Percentiles rank a stretch among this genome's conserved stretches.
phyloP scores from a whole-genome alignment of 1,284 basidiomycete genomes.

The Gomphus sp. region DNA sequence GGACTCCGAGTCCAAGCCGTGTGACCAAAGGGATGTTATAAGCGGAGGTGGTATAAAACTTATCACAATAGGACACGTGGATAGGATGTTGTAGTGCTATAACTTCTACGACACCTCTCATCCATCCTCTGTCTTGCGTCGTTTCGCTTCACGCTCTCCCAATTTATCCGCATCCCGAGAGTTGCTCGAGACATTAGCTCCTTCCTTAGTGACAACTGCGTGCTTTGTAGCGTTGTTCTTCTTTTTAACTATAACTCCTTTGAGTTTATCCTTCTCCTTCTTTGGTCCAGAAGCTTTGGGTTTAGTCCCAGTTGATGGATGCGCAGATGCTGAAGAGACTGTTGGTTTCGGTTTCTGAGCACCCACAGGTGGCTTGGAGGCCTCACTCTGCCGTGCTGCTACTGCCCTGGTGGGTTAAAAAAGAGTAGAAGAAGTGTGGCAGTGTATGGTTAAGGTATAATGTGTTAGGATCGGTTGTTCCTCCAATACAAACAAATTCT shows the following conservation, averaged over 20 bases:
- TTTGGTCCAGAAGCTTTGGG: constrained; percentile 21
- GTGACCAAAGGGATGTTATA: constrained; percentile 22
- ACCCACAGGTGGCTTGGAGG: constrained; percentile 37
- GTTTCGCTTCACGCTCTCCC: constrained; percentile 34
- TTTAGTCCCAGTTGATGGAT: constrained; percentile 19
- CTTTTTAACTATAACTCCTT: constrained; percentile 70
- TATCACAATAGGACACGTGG: not conserved
- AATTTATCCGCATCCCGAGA: constrained; percentile 8
- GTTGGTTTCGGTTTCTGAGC: constrained; percentile 17
- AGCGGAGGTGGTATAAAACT: not conserved
- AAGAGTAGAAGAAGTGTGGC: constrained; percentile 6
- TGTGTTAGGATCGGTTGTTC: not conserved
- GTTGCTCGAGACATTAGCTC: not conserved
- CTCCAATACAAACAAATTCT: constrained; percentile 13
- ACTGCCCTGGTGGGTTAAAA: constrained; percentile 45
- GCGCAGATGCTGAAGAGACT: constrained; percentile 17
- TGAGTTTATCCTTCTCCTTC: constrained; percentile 59
- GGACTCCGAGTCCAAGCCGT: constrained; percentile 70
- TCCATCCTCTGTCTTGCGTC: constrained; percentile 33
- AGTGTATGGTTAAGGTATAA: constrained; percentile 1
- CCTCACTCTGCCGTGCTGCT: constrained; percentile 53
- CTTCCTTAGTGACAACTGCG: constrained; percentile 26
- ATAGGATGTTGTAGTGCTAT: not conserved
- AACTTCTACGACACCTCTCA: not conserved
- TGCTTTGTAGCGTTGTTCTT: constrained; percentile 30